Evolutionary conservation across 192 early-diverging fungal genomes (phyloP).

Genomic region (Geranomyces michiganensis): DNA sequence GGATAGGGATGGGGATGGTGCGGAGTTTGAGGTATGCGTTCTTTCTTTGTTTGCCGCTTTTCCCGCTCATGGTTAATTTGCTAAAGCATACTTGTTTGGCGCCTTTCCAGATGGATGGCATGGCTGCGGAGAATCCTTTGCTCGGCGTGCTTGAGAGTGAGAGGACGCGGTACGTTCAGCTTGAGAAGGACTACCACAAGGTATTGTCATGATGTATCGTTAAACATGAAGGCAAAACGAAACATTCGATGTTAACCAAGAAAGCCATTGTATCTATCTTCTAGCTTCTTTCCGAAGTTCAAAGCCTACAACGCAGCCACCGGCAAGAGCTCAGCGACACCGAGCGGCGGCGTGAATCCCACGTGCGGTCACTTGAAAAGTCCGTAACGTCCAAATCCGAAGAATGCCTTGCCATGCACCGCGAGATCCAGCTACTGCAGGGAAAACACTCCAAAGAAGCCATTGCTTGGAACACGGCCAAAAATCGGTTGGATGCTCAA

Average conservation of each 20-base stretch:
- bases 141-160: conserved; percentile 54
- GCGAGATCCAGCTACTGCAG: conserved; percentile 14
- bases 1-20: neutral
- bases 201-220: neutral
- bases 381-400: conserved; percentile 44
- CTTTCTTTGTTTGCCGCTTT: neutral
- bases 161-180: conserved; percentile 40
- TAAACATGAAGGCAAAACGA: neutral
- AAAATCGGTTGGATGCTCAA: conserved; percentile 35
- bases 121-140: conserved; percentile 47
- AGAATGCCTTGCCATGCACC: conserved; percentile 28
- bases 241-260: too few species aligned
- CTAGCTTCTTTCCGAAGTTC: conserved; percentile 42
- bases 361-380: conserved; percentile 39
- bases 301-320: conserved; percentile 52
- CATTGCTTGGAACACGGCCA: conserved; percentile 35
- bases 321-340: conserved; percentile 48
- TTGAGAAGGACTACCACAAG: conserved; percentile 55
- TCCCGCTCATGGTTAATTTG: too few species aligned
- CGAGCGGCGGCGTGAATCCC: conserved; percentile 37
- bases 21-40: neutral
- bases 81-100: too few species aligned
- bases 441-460: conserved; percentile 26
- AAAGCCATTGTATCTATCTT: neutral
- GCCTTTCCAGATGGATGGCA: too few species aligned